Base-by-base conservation (phyloP, 228 moss, liverwort and hornwort genomes). In the Sphagnum fallax region DNA sequence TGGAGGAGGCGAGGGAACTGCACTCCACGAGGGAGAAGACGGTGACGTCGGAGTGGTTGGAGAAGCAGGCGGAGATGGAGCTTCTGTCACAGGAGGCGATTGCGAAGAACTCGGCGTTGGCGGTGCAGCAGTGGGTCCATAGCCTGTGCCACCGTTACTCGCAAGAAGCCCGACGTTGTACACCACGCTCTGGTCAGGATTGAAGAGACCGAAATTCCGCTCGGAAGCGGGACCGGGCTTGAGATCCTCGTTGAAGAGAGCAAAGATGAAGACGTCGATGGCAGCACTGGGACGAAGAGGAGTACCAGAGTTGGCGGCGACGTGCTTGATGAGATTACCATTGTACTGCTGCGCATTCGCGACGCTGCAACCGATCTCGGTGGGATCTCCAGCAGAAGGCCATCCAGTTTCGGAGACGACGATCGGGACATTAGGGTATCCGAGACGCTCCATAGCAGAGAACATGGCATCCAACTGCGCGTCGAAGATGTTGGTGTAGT, bases 131-230 rank as follows among this genome's bases (percentile, higher is more conserved):
- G 74, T 69, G 32, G 32, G 32, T 32, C 32, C 32, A 32, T 32
- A 32, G 32, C 32, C 32, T 32, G 32, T 32, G 32, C 32, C 32
- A 32, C 32, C 2, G 32, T 32, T 32, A 2, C 32, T 32, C 6
- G 8, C 9, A 8, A 55, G 57, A 51, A 92, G 86, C 6, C 84
- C 89, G 12, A 92, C 73, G 55, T 79, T 63, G 71, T 95, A 95
- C 0, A 79, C 92, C 0, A 65, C 5, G 2, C 86, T 76, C 4
- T 82, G 79, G 65, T 89, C 86, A 0, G 92, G 77, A 47, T 88
- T 82, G 66, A 79, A 89, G 11, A 95, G 65, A 4, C 95, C 95
- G 71, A 95, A 95, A 62, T 78, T 87, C 0, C 86, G 89, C 73
- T 95, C 95, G 0, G 92, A 92, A 8, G 51, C 77, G 0, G 78